Conservation (phyloP, 176 grass and related monocot species). For the Oryza brachyantha region DNA sequence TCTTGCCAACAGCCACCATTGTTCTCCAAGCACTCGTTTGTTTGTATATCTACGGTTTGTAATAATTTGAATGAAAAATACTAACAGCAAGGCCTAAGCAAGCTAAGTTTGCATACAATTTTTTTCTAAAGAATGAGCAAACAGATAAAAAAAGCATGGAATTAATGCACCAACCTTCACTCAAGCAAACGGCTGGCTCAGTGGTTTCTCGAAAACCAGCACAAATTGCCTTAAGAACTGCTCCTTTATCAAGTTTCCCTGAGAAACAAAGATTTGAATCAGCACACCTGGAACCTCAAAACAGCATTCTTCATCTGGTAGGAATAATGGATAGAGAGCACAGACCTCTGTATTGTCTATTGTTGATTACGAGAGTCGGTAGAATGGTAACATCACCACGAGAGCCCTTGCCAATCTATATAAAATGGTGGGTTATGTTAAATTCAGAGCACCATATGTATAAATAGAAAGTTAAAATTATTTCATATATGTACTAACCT, state of each 20-base stretch:
- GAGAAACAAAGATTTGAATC: constrained; percentile 23
- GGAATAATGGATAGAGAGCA: constrained; percentile 11
- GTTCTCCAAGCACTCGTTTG: constrained; percentile 95
- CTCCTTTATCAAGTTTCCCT: constrained; percentile 74
- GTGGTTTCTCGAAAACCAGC: constrained; percentile 73
- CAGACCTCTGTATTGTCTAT: constrained; percentile 77
- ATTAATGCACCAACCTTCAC: constrained; percentile 49
- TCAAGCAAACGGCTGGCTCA: constrained; percentile 79
- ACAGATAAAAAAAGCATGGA: background rate
- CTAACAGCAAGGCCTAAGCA: background rate
- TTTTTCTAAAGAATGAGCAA: background rate
- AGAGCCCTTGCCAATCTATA: constrained; percentile 66
- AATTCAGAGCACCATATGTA: background rate
- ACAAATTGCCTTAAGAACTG: constrained; percentile 77
- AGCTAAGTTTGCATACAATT: background rate
- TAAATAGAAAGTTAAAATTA: background rate
- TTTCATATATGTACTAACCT: constrained; percentile 33
- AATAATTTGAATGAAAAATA: background rate
- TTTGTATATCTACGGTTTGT: constrained; percentile 70
- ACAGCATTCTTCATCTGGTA: background rate
- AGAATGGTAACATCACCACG: constrained; percentile 80
- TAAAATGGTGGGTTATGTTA: constrained; percentile 18
- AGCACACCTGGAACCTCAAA: background rate
- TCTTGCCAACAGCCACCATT: constrained; percentile 97
- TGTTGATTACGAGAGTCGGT: constrained; percentile 80